Evolutionary conservation across 805 yeast genomes (phyloP), one percentile per base, ranked within the genome.

Genomic region (Lachancea kluyveri): DNA sequence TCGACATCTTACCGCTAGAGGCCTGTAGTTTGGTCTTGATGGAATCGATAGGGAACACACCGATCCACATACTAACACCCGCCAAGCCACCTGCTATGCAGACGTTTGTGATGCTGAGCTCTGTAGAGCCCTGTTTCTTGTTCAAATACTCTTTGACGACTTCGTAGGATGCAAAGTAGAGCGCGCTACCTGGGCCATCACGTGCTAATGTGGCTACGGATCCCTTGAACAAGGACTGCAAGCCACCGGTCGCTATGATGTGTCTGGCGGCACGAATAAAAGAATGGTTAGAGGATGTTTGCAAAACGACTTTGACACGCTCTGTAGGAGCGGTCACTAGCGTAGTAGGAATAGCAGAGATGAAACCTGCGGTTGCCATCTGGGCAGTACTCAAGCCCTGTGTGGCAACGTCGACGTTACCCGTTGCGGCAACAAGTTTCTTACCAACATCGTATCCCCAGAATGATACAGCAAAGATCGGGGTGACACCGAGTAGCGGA

Each of bases 371-470:
- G 3, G 88, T 71, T 8, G 94, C 79, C 39, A 83, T 78, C 50
- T 88, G 85, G 1, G 63, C 69, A 40, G 80, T 74, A 8, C 83
- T 57, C 43, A 90, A 70, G 28, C 31, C 29, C 4, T 18, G 17
- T 14, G 58, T 46, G 18, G 64, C 59, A 4, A 52, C 43, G 5
- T 24, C 45, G 7, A 53, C 48, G 5, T 68, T 68, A 3, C 65
- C 55, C 16, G 40, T 59, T 3, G 58, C 43, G 1, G 72, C 46
- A 3, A 88, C 94, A 3, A 90, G 37, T 41, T 74, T 75, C 62
- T 86, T 87, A 41, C 97, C 97, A 32, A 85, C 67, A 52, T 87
- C 96, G 59, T 92, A 90, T 52, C 97, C 97, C 97, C 98, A 90
- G 65, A 90, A 90, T 2, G 95, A 82, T 15, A 92, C 92, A 2